Evolutionary conservation across 2,329 filamentous ascomycete species (phyloP).

Genomic region (Ceratocystis destructans): DNA sequence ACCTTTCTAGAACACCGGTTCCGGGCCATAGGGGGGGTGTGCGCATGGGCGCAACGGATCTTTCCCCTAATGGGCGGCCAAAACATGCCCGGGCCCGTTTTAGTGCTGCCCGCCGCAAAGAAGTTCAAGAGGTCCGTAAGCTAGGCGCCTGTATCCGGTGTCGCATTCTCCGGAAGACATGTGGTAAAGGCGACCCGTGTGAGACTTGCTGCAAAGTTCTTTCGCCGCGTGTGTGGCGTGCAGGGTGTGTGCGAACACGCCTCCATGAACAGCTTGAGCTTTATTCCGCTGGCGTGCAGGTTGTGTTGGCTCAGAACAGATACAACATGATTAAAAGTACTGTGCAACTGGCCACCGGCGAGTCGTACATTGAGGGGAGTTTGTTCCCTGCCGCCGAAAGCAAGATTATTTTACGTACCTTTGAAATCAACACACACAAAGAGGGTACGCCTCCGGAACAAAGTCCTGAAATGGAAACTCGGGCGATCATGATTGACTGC

Average conservation of each 20-base stretch:
- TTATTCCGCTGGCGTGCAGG: constrained; percentile 50
- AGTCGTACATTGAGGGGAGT: constrained; percentile 41
- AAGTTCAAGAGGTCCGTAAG: constrained; percentile 51
- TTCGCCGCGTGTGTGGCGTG: constrained; percentile 50
- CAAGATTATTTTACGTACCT: constrained; percentile 19
- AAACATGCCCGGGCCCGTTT: constrained; percentile 45
- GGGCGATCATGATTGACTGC: constrained; percentile 44
- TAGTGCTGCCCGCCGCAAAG: constrained; percentile 43
- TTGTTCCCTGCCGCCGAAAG: constrained; percentile 42
- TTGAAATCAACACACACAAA: constrained; percentile 26
- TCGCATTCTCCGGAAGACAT: constrained; percentile 52
- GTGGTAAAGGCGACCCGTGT: constrained; percentile 49
- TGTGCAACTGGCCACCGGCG: constrained; percentile 36
- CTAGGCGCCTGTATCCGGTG: constrained; percentile 53
- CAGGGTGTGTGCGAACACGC: constrained; percentile 48
- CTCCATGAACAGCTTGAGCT: constrained; percentile 48
- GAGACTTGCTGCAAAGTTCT: constrained; percentile 50
- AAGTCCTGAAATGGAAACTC: constrained; percentile 28
- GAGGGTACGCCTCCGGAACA: constrained; percentile 23
- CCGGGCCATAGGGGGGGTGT: constrained; percentile 35
- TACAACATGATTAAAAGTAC: constrained; percentile 42
- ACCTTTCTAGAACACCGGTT: constrained; percentile 23
- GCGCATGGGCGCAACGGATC: constrained; percentile 37
- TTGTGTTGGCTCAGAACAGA: constrained; percentile 46
- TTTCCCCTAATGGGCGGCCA: constrained; percentile 33